These are phyloP conservation scores for Carnegiea gigantea DNA, from an alignment of 179 eudicot species.

Conservation along the genomic window DNA sequence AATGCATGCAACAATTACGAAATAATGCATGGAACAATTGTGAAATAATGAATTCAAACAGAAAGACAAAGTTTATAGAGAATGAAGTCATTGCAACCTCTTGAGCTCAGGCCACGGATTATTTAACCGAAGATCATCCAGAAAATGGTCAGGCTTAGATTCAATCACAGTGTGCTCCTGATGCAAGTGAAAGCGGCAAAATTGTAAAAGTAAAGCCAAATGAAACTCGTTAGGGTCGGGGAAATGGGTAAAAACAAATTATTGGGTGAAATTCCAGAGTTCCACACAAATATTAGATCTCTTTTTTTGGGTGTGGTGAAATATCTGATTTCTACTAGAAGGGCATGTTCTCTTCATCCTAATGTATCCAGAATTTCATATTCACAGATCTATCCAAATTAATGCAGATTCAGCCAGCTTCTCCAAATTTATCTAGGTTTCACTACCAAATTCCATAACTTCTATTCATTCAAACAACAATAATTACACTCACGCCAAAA, in stretches of 20 bases:
- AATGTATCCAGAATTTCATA: background rate
- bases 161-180: slow-evolving; percentile 96
- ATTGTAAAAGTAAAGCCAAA: background rate
- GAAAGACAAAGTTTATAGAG: background rate
- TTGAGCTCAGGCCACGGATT: slow-evolving; percentile 93
- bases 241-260: too few relatives aligned
- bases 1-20: background rate
- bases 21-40: too few relatives aligned
- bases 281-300: background rate
- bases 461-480: too few relatives aligned
- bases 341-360: background rate
- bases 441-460: too few relatives aligned
- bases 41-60: background rate
- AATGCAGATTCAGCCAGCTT: background rate
- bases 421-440: background rate
- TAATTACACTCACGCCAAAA: too few relatives aligned
- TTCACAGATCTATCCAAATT: too few relatives aligned
- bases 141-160: slow-evolving; percentile 95
- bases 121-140: slow-evolving; percentile 93
- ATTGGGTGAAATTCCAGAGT: background rate
- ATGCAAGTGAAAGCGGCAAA: background rate
- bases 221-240: background rate
- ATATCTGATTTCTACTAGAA: background rate
- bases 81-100: slow-evolving; percentile 34
- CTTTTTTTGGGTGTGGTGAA: too few relatives aligned